Evolutionary conservation across 164 flowering plant genomes (phyloP).

Genomic region (Chimonanthus salicifolius): DNA sequence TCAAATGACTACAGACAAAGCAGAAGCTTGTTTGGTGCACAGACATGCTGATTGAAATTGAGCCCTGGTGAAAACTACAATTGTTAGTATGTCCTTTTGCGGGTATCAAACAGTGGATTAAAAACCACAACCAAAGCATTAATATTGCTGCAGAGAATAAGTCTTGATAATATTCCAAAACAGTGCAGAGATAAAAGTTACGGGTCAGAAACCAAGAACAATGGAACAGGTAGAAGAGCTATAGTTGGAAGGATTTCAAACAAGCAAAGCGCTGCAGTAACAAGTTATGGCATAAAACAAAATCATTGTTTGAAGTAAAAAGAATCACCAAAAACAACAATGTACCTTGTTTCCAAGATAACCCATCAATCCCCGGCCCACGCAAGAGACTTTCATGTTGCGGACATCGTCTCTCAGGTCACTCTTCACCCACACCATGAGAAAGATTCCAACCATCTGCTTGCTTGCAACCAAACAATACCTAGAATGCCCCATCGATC

Average conservation of each 20-base stretch:
- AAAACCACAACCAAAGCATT: neutral
- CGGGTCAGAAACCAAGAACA: neutral
- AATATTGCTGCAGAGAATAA: neutral
- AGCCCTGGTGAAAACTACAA: slow-evolving; percentile 19
- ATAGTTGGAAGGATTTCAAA: neutral
- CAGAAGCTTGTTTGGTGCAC: slow-evolving; percentile 6
- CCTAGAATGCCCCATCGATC: slow-evolving; percentile 31
- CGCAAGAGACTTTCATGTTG: slow-evolving; percentile 47
- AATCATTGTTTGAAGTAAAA: neutral
- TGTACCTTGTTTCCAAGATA: slow-evolving; percentile 54
- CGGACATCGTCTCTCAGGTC: slow-evolving; percentile 34
- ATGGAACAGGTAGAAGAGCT: neutral
- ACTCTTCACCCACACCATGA: slow-evolving; percentile 43
- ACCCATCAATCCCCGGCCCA: slow-evolving; percentile 55
- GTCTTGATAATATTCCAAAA: no score
- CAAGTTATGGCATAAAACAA: neutral
- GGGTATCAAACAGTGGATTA: neutral
- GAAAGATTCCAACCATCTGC: slow-evolving; percentile 53
- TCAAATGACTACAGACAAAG: slow-evolving; percentile 16
- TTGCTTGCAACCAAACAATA: slow-evolving; percentile 47
- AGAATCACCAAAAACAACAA: slow-evolving; percentile 1
- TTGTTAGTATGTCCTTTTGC: neutral
- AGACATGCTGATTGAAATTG: slow-evolving; percentile 5
- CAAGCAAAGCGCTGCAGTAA: neutral
- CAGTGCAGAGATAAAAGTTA: neutral